Conservation (phyloP, 352 stramenopile genomes). For the Elongisporangium undulatum region DNA sequence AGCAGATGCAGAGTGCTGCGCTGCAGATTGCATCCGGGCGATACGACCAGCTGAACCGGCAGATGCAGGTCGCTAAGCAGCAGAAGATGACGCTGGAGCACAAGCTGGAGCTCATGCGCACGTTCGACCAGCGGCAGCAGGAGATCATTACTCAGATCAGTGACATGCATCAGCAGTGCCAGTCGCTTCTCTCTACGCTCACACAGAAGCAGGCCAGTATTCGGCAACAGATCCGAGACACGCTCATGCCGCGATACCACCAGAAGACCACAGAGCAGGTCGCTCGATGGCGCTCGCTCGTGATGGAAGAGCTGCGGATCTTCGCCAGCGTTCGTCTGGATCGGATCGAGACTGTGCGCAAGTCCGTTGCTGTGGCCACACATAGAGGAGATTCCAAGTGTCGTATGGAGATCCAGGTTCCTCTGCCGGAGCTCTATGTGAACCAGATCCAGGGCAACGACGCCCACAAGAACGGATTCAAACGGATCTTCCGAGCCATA, state of each 20-base stretch:
- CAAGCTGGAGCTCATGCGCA: conserved; percentile 37
- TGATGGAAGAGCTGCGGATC: conserved; percentile 23
- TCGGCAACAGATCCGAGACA: conserved; percentile 5
- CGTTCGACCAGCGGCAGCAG: conserved; percentile 33
- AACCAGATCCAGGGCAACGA: conserved; percentile 15
- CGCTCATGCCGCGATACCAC: conserved; percentile 4
- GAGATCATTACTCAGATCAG: conserved; percentile 30
- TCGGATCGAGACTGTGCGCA: conserved; percentile 11
- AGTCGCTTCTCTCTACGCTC: conserved; percentile 15
- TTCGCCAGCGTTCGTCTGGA: conserved; percentile 16
- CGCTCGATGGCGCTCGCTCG: conserved; percentile 8
- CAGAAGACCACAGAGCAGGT: conserved; percentile 9
- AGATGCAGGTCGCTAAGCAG: conserved; percentile 15
- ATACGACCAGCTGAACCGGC: conserved; percentile 12
- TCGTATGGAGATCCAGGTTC: conserved; percentile 7
- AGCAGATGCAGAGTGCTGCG: conserved; percentile 13
- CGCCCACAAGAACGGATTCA: conserved; percentile 7
- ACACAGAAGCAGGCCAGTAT: conserved; percentile 19
- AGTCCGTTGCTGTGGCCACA: conserved; percentile 5
- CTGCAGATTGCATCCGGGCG: conserved; percentile 11
- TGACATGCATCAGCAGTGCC: conserved; percentile 21
- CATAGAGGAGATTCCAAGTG: background rate
- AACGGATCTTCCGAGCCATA: conserved; percentile 15
- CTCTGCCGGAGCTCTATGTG: conserved; percentile 35
- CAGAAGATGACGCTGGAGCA: conserved; percentile 31